These are phyloP conservation scores for Capsicum baccatum DNA, from an alignment of 257 asterid genomes.

Conservation along the genomic window DNA sequence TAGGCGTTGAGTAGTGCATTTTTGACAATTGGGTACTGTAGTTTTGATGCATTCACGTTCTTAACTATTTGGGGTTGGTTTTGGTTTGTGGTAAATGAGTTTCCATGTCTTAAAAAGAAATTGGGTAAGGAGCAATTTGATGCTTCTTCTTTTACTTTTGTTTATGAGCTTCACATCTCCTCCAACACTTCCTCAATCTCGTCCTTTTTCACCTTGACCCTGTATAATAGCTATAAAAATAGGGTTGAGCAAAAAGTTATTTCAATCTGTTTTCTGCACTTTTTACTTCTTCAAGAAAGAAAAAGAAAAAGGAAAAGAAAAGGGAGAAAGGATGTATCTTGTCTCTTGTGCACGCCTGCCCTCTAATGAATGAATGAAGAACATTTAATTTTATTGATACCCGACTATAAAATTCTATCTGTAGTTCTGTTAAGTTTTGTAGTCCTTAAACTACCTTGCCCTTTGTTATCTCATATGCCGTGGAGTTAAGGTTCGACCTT, in stretches of 20 bases:
- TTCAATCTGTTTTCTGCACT: background rate
- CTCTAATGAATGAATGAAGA: background rate
- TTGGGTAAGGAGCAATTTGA: background rate
- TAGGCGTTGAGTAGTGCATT: background rate
- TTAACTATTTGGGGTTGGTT: background rate
- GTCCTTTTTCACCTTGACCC: background rate
- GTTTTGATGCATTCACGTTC: no score
- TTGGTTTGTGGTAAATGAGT: background rate
- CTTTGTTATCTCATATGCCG: background rate
- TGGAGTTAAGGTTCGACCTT: background rate
- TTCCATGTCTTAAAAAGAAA: background rate
- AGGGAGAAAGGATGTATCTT: background rate
- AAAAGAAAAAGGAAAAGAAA: background rate
- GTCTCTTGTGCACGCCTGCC: background rate
- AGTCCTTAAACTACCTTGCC: background rate
- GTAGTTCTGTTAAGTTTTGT: background rate
- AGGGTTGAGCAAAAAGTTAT: background rate
- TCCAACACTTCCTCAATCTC: background rate
- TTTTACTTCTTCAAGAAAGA: background rate
- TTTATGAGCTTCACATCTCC: background rate
- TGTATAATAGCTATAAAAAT: background rate
- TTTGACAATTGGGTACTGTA: background rate
- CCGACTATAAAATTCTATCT: background rate
- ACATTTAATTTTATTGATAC: background rate
- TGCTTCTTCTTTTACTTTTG: background rate